These are phyloP conservation scores for Teratosphaeria viscida DNA, from an alignment of 2,329 filamentous ascomycete species.

Conservation along the genomic window DNA sequence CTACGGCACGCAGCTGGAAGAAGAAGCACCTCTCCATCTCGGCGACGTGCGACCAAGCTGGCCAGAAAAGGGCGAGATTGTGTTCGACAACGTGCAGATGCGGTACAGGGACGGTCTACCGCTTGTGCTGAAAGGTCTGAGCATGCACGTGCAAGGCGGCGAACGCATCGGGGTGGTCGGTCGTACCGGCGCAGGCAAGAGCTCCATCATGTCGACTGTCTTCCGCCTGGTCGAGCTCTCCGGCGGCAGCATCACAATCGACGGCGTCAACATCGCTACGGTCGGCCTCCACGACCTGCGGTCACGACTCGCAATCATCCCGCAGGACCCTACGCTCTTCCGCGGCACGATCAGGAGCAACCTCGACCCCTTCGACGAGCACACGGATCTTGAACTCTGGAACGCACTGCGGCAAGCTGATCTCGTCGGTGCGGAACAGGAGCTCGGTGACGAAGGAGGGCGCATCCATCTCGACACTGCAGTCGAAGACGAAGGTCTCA, in stretches of 20 bases:
- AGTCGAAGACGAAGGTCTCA: constrained; percentile 90
- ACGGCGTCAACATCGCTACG: constrained; percentile 51
- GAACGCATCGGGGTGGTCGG: constrained; percentile 76
- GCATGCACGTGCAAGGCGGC: constrained; percentile 61
- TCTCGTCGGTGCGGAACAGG: constrained; percentile 47
- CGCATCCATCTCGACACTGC: constrained; percentile 72
- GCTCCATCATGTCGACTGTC: constrained; percentile 70
- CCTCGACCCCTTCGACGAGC: constrained; percentile 70
- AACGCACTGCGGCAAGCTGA: constrained; percentile 66
- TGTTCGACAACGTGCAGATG: constrained; percentile 42
- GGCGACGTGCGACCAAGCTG: constrained; percentile 60
- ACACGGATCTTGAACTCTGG: constrained; percentile 69
- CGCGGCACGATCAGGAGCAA: constrained; percentile 69
- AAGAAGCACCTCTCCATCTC: constrained; percentile 77
- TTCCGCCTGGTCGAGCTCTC: constrained; percentile 55
- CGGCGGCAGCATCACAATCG: constrained; percentile 38
- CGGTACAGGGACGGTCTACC: constrained; percentile 41
- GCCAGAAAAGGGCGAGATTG: constrained; percentile 71
- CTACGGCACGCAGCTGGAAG: constrained; percentile 76
- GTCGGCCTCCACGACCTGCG: constrained; percentile 67
- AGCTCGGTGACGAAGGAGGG: constrained; percentile 35
- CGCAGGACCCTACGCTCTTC: constrained; percentile 77
- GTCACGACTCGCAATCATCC: constrained; percentile 64
- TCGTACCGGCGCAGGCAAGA: constrained; percentile 73
- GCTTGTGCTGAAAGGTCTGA: constrained; percentile 38